These are phyloP conservation scores for Aspergillus ustus DNA, from an alignment of 2,329 filamentous ascomycete species.

Conservation along the genomic window DNA sequence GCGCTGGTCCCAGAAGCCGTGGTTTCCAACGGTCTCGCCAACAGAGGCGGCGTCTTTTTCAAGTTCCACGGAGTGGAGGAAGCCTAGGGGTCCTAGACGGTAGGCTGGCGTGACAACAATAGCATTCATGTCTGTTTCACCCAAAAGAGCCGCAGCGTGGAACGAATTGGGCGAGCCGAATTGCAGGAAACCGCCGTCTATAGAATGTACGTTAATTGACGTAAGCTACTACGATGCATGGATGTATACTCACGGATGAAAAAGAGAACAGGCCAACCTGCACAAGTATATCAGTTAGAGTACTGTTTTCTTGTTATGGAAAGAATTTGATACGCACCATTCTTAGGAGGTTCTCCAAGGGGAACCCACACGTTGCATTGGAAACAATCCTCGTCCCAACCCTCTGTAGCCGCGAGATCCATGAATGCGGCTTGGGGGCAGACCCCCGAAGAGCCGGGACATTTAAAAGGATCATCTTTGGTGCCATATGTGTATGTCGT, in stretches of 20 bases:
- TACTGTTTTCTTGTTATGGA: background rate
- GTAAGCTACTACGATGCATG: background rate
- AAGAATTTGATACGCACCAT: conserved; percentile 26
- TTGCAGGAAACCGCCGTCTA: conserved; percentile 62
- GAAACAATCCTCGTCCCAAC: conserved; percentile 58
- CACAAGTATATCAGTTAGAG: background rate
- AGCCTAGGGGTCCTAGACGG: conserved; percentile 61
- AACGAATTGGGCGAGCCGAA: conserved; percentile 57
- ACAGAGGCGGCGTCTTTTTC: conserved; percentile 44
- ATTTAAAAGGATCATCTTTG: conserved; percentile 51
- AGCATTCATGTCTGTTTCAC: conserved; percentile 54
- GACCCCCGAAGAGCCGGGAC: conserved; percentile 42
- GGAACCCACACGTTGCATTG: conserved; percentile 63
- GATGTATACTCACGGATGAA: conserved; percentile 55
- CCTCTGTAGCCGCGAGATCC: conserved; percentile 38
- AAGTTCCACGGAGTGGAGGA: conserved; percentile 57
- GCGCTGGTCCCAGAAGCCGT: conserved; percentile 63
- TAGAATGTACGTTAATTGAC: background rate
- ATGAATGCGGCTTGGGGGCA: conserved; percentile 57
- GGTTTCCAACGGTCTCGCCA: conserved; percentile 51
- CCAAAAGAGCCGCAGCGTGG: conserved; percentile 52
- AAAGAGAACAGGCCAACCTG: conserved; percentile 63
- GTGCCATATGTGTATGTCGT: conserved; percentile 57
- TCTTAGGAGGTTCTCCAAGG: conserved; percentile 46
- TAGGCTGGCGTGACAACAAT: conserved; percentile 62